Percentiles rank a stretch among this genome's conserved stretches.
Evolutionary conservation across 139 green algal genomes (phyloP).

Genomic region (Chlorella sp.): DNA sequence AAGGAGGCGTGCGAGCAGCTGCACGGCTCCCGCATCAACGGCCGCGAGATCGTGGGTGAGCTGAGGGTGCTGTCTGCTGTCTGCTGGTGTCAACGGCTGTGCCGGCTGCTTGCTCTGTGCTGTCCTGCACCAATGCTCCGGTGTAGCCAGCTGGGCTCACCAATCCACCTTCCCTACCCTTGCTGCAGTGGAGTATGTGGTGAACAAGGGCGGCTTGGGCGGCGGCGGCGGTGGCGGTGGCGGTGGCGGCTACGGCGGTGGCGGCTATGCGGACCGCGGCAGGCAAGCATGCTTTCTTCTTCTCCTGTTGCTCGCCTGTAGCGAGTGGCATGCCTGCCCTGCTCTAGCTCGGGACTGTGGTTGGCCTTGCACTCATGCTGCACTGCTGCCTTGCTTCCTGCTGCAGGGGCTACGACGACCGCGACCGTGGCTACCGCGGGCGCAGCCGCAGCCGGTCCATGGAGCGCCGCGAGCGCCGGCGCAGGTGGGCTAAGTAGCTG

Average conservation of each 20-base stretch:
- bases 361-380: not conserved
- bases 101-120: too few species aligned
- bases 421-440: not conserved
- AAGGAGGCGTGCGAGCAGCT: conserved; percentile 61
- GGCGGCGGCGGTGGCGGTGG: not conserved
- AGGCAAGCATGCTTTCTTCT: not conserved
- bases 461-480: conserved; percentile 28
- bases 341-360: too few species aligned
- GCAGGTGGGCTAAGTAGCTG: not conserved
- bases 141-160: too few species aligned
- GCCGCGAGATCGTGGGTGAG: conserved; percentile 53
- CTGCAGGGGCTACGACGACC: conserved; percentile 7
- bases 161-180: too few species aligned
- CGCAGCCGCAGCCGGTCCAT: conserved; percentile 33
- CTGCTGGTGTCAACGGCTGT: too few species aligned
- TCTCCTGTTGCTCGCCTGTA: too few species aligned
- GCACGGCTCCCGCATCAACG: conserved; percentile 56
- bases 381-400: not conserved
- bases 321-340: too few species aligned
- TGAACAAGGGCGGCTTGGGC: not conserved
- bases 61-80: too few species aligned
- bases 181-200: conserved; percentile 44
- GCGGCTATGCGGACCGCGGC: not conserved
- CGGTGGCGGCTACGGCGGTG: not conserved
- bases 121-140: too few species aligned